Evolutionary conservation across 495 filamentous ascomycete genomes (phyloP), one percentile per base, ranked within the genome.

Genomic region (Lasiosphaeria hispida): DNA sequence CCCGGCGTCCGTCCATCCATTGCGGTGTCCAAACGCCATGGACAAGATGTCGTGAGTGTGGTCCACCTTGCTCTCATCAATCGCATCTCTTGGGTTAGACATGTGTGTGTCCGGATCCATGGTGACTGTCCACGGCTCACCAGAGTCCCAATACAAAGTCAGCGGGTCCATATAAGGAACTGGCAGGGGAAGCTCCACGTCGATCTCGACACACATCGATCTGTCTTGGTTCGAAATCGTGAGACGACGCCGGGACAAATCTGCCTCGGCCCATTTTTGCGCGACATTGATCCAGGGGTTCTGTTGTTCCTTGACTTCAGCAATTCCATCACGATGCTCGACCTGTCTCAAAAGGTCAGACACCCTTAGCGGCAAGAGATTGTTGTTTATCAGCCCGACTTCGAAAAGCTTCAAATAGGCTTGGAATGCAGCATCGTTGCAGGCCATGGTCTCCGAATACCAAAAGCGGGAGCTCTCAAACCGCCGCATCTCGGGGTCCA

Each of bases 401-500:
- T 82, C 57, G 64, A 91, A 84, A 0, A 98, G 77, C 2, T 78
- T 79, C 23, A 80, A 71, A 65, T 93, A 96, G 10, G 92, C 89
- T 63, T 90, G 81, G 52, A 96, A 94, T 0, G 91, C 89, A 2
- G 90, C 87, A 65, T 97, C 94, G 60, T 87, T 89, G 60, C 77
- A 84, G 5, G 94, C 93, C 49, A 79, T 85, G 39, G 79, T 83
- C 67, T 96, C 90, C 1, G 87, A 88, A 5, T 58, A 67, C 91
- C 92, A 97, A 45, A 67, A 57, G 4, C 60, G 57, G 6, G 64
- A 66, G 39, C 90, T 84, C 34, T 72, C 60, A 2, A 80, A 72
- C 30, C 65, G 68, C 8, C 92, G 84, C n/a, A 90, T 73, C 3
- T 80, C 63, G 0, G 81, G 75, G 52, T 87, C 77, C 10, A 97